Evolutionary conservation across 2,329 filamentous ascomycete genomes (phyloP).

Genomic region (Dactylellina parvicollis): DNA sequence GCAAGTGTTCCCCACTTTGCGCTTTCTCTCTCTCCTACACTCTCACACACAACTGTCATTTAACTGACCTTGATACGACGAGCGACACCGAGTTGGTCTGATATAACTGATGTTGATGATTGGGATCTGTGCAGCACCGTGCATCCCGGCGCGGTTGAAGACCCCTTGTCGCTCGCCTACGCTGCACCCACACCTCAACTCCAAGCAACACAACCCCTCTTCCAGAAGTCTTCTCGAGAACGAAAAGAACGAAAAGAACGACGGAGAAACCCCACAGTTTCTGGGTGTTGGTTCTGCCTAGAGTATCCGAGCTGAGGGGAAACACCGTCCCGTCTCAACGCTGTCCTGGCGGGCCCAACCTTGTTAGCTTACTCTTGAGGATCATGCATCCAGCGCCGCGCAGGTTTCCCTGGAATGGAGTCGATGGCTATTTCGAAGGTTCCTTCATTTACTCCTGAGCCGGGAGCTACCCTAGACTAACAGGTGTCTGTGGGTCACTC

Average conservation of each 20-base stretch:
- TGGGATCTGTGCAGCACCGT: constrained; percentile 46
- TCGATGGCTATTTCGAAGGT: constrained; percentile 18
- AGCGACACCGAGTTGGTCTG: constrained; percentile 9
- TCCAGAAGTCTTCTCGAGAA: constrained; percentile 24
- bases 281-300: constrained; percentile 26
- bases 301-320: constrained; percentile 10
- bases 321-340: constrained; percentile 22
- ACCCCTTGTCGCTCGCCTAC: constrained; percentile 50
- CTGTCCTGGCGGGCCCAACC: constrained; percentile 29
- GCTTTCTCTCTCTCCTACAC: constrained; percentile 30
- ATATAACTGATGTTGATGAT: constrained; percentile 15
- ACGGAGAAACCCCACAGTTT: constrained; percentile 38
- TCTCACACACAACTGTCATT: no score
- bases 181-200: constrained; percentile 50
- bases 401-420: no score
- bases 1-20: no score
- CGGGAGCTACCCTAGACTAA: constrained; percentile 27
- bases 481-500: constrained; percentile 31
- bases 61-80: constrained; percentile 21
- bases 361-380: constrained; percentile 22
- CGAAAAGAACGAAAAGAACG: constrained; percentile 11
- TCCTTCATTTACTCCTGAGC: constrained; percentile 29
- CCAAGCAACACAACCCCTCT: constrained; percentile 47
- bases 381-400: constrained; percentile 22
- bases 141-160: constrained; percentile 50